Conservation (phyloP, 1,139 yeast species). For the Wickerhamiella infanticola region DNA sequence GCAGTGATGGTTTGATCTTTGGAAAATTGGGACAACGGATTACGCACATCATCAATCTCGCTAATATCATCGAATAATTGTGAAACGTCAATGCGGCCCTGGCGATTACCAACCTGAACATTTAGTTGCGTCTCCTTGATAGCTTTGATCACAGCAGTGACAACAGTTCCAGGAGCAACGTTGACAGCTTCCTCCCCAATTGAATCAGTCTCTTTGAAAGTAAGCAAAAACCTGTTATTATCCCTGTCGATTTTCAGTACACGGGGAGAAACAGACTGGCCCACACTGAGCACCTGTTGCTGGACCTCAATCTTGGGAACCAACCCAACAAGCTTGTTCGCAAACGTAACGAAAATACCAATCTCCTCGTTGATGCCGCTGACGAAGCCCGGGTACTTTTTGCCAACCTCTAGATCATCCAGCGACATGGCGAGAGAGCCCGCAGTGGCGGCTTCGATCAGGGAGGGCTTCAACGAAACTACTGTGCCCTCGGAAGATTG, state of each 20-base stretch:
- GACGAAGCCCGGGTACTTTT: slow-evolving; percentile 50
- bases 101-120: slow-evolving; percentile 63
- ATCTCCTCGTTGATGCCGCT: slow-evolving; percentile 51
- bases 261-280: slow-evolving; percentile 50
- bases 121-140: slow-evolving; percentile 64
- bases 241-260: slow-evolving; percentile 16
- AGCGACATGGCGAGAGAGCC: slow-evolving; percentile 42
- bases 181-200: slow-evolving; percentile 36
- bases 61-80: slow-evolving; percentile 43
- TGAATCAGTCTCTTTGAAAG: slow-evolving; percentile 26
- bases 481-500: slow-evolving; percentile 25
- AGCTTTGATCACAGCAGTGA: slow-evolving; percentile 41
- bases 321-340: slow-evolving; percentile 66
- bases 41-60: slow-evolving; percentile 41
- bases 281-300: slow-evolving; percentile 35
- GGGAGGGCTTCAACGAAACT: slow-evolving; percentile 42
- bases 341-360: slow-evolving; percentile 77
- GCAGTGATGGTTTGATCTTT: slow-evolving; percentile 41
- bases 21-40: slow-evolving; percentile 45
- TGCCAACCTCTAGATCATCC: slow-evolving; percentile 41
- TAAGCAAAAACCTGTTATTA: slow-evolving; percentile 11
- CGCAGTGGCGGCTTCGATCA: slow-evolving; percentile 47
- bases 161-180: slow-evolving; percentile 37
- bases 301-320: slow-evolving; percentile 59
- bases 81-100: slow-evolving; percentile 67